Base-by-base conservation (phyloP, 1,139 yeast genomes). In the Taphrina pruni region DNA sequence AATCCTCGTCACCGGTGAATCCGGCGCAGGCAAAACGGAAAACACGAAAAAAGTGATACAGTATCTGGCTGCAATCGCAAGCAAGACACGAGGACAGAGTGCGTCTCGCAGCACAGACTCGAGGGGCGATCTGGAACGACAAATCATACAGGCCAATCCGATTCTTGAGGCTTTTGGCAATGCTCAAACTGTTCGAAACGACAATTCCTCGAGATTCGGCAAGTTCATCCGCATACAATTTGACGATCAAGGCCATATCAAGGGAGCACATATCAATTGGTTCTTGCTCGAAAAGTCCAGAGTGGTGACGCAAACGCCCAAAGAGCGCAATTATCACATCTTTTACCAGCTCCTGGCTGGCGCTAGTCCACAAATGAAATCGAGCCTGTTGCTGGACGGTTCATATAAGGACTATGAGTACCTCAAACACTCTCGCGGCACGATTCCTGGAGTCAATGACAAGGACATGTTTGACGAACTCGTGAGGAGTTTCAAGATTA, bases 21-120 rank as follows among this genome's bases (percentile, higher is more conserved):
- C 97, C 39, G 99, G 99, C 72, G 99, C 99, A 0, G 99, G 99
- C 70, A 94, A 94, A 78, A 94, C 99, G 0, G 99, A 94, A 79
- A 94, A 91, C 74, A 94, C 99, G n/a, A 94, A 94, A 78, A 91
- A 90, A 76, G 93, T 94, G 71, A 89, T 95, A 73, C 98, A 93
- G 78, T 94, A 92, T 78, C 82, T 95, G 70, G 91, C 97, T 0
- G 87, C 93, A 6, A 87, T 91, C 52, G 87, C 94, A 0, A 76
- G 83, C 1, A 72, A 11, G 17, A 32, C 41, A 14, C 14, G 57
- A 17, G 41, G n/a, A 7, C 6, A 35, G 11, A 60, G 71, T 39
- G 72, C 73, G 46, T 35, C 58, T 6, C 41, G 26, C 12, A 26
- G 4, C 32, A 26, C 32, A 26, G 58, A 54, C 41, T 54, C 58